Evolutionary conservation across 1,139 yeast species (phyloP), one percentile per base, ranked within the genome.

Genomic region (Blastobotrys niveus): DNA sequence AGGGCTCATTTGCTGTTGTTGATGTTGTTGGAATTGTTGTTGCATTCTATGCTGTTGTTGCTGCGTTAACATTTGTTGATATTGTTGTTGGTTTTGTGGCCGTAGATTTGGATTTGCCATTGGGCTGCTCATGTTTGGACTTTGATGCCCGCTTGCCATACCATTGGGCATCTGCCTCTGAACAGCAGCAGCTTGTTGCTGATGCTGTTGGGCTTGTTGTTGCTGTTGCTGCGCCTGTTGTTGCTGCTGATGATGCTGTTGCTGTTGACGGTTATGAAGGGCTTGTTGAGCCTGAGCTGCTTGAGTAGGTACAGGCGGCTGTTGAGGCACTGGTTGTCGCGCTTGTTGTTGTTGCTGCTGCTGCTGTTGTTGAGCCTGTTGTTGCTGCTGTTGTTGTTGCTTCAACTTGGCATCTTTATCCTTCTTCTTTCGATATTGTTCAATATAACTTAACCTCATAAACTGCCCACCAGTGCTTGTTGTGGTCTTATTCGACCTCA

Each of bases 361-460:
- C 34, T 47, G 58, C 10, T 30, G 38, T 18, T 37, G 43, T 33
- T 45, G 53, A 29, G 41, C 43, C 32, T 52, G 58, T 30, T 47
- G 52, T 14, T 52, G 38, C 24, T 40, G 56, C 19, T 51, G 52
- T 29, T 51, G 59, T 14, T 38, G 51, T 9, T 49, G 49, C 43
- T 53, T 60, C 39, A 49, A 52, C 22, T 22, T 43, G 34, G 32
- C 47, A 5, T 38, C 29, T 24, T 61, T 54, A 45, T 63, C 65
- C 34, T 63, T 58, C 54, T 67, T 67, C 54, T 60, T 61, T 6
- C 67, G 59, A 37, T 62, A 48, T 48, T 65, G 67, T 51, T 68
- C 73, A 45, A 69, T 64, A 47, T 67, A 67, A 41, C 70, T 65
- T 35, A 68, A 57, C 10, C 73, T 59, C 60, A 66, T 57, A 50